Evolutionary conservation across 805 yeast genomes (phyloP).

Genomic region (Candida nemodendra): DNA sequence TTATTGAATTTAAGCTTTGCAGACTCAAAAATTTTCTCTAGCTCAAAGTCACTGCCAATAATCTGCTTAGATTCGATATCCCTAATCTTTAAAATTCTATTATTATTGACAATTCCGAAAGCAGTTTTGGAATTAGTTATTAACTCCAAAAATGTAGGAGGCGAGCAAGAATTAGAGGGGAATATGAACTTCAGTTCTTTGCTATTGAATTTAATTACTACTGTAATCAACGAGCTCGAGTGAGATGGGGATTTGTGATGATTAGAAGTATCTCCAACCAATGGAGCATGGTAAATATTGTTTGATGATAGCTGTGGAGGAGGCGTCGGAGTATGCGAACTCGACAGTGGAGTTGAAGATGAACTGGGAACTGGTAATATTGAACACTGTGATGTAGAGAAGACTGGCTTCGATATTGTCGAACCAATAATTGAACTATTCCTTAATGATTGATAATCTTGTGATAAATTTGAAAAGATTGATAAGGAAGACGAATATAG

Average conservation of each 20-base stretch:
- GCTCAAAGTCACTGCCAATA: slow-evolving; percentile 44
- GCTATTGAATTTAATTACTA: slow-evolving; percentile 50
- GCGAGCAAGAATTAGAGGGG: slow-evolving; percentile 62
- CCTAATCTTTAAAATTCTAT: slow-evolving; percentile 35
- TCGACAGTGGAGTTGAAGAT: slow-evolving; percentile 5
- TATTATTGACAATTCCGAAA: slow-evolving; percentile 51
- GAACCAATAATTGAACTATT: slow-evolving; percentile 17
- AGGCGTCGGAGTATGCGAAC: slow-evolving; percentile 2
- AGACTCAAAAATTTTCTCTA: slow-evolving; percentile 42
- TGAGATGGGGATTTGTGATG: slow-evolving; percentile 12
- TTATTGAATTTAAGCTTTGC: slow-evolving; percentile 24
- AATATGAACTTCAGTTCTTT: slow-evolving; percentile 63
- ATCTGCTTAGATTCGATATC: slow-evolving; percentile 31
- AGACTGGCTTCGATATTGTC: slow-evolving; percentile 15
- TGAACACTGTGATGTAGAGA: slow-evolving; percentile 8
- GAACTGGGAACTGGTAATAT: slow-evolving; percentile 6
- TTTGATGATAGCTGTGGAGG: slow-evolving; percentile 9
- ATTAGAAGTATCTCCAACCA: background rate
- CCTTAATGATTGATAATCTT: slow-evolving; percentile 8
- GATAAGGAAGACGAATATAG: slow-evolving; percentile 4
- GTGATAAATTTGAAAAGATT: slow-evolving; percentile 7
- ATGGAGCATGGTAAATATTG: background rate
- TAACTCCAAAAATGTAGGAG: slow-evolving; percentile 80
- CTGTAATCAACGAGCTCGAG: slow-evolving; percentile 32
- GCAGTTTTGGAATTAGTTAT: slow-evolving; percentile 73